Evolutionary conservation across 2,329 filamentous ascomycete species (phyloP).

Genomic region (Alternaria arbusti): DNA sequence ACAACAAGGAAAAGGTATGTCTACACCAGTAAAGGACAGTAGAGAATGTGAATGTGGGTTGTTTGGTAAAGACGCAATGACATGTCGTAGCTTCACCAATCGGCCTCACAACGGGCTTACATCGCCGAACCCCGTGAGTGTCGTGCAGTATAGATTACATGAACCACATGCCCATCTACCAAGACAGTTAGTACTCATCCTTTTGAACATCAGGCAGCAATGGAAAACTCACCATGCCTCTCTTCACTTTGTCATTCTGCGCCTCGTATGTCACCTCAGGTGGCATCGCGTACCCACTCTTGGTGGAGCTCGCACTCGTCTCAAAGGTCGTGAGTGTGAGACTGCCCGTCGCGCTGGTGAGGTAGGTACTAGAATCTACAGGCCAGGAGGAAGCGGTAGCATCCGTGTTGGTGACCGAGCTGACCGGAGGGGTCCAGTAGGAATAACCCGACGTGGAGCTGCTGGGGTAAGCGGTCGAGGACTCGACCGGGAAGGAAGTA

Average conservation of each 20-base stretch:
- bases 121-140: neutral
- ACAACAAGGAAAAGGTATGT: neutral
- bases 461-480: neutral
- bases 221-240: slow-evolving; percentile 2
- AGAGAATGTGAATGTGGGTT: neutral
- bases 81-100: neutral
- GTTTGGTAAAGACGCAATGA: neutral
- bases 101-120: neutral
- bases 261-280: neutral
- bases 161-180: slow-evolving; percentile 19
- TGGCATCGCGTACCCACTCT: slow-evolving; percentile 3
- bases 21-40: neutral
- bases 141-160: slow-evolving; percentile 1
- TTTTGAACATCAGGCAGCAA: neutral
- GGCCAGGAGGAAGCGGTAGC: slow-evolving; percentile 5
- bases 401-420: slow-evolving; percentile 1
- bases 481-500: slow-evolving; percentile 1
- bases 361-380: neutral
- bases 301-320: slow-evolving; percentile 14
- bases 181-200: neutral
- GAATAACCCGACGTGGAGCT: neutral
- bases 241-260: neutral
- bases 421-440: neutral
- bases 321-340: slow-evolving; percentile 11
- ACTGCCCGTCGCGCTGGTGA: neutral